A percentile compares a stretch with the other conserved stretches of the same genome.
Conservation (phyloP, 768 basidiomycete species). For the Lactarius indigo region DNA sequence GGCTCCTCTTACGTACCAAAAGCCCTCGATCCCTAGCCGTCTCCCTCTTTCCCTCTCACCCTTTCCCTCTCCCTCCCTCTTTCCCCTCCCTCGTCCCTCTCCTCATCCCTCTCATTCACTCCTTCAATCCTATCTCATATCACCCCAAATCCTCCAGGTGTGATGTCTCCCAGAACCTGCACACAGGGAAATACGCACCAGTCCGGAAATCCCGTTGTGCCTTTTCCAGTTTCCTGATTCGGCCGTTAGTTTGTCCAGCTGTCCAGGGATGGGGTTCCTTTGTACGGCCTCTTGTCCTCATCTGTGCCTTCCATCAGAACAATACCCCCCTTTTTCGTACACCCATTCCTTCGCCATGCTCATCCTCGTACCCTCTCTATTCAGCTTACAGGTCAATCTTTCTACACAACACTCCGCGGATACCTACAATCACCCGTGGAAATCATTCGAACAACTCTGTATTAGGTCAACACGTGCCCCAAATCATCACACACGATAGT, state of each 20-base stretch:
- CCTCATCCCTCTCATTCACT: background rate
- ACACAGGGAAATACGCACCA: background rate
- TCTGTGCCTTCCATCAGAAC: slow-evolving; percentile 20
- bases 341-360: background rate
- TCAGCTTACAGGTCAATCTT: background rate
- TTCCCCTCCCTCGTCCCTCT: background rate
- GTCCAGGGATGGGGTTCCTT: background rate
- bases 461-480: background rate
- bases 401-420: background rate
- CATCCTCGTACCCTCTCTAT: background rate
- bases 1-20: background rate
- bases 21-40: background rate
- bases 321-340: slow-evolving; percentile 13
- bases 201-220: background rate
- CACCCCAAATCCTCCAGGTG: background rate
- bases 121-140: background rate
- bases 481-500: background rate
- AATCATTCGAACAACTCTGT: background rate
- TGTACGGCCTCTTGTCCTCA: background rate
- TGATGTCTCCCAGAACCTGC: background rate
- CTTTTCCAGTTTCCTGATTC: slow-evolving; percentile 14
- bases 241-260: slow-evolving; percentile 14
- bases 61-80: background rate
- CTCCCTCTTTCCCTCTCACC: background rate
- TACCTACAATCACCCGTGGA: background rate